These are phyloP conservation scores for Cystobasidium slooffiae DNA, from an alignment of 1,284 basidiomycete species.

Conservation along the genomic window DNA sequence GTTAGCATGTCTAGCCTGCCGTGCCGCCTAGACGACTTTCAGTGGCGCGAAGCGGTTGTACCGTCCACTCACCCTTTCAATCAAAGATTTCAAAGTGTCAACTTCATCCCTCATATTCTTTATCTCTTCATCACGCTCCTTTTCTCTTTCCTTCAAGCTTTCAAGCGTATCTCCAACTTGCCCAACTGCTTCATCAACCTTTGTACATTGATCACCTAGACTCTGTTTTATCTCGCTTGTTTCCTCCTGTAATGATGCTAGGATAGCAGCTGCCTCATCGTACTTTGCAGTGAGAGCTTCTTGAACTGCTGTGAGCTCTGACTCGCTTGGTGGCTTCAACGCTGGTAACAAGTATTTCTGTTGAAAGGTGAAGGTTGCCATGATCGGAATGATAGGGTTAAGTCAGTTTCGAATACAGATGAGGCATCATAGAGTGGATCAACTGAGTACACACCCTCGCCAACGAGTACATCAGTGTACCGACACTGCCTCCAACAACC, in stretches of 20 bases:
- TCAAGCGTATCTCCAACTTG: slow-evolving; percentile 75
- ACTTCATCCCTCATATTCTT: slow-evolving; percentile 82
- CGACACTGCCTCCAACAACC: slow-evolving; percentile 83
- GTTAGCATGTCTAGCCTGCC: background rate
- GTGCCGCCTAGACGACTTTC: background rate
- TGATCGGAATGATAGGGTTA: background rate
- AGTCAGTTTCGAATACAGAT: background rate
- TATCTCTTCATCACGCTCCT: slow-evolving; percentile 77
- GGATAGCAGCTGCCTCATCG: slow-evolving; percentile 76
- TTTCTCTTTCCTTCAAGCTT: slow-evolving; percentile 78
- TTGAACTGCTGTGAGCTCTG: slow-evolving; percentile 86
- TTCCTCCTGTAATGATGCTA: slow-evolving; percentile 62
- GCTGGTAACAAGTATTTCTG: slow-evolving; percentile 93
- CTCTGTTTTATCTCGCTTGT: slow-evolving; percentile 76
- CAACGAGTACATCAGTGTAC: slow-evolving; percentile 84
- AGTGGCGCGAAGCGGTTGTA: background rate
- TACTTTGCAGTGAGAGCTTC: slow-evolving; percentile 86
- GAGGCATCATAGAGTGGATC: background rate
- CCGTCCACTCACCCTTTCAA: slow-evolving; percentile 72
- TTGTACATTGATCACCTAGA: slow-evolving; percentile 71
- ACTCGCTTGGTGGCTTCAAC: slow-evolving; percentile 82
- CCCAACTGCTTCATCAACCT: slow-evolving; percentile 80
- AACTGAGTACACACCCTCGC: slow-evolving; percentile 68
- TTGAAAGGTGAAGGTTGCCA: background rate
- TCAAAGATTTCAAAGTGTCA: slow-evolving; percentile 83